Evolutionary conservation across 495 filamentous ascomycete genomes (phyloP), one percentile per base, ranked within the genome.

Genomic region (Clavariopsis aquatica): DNA sequence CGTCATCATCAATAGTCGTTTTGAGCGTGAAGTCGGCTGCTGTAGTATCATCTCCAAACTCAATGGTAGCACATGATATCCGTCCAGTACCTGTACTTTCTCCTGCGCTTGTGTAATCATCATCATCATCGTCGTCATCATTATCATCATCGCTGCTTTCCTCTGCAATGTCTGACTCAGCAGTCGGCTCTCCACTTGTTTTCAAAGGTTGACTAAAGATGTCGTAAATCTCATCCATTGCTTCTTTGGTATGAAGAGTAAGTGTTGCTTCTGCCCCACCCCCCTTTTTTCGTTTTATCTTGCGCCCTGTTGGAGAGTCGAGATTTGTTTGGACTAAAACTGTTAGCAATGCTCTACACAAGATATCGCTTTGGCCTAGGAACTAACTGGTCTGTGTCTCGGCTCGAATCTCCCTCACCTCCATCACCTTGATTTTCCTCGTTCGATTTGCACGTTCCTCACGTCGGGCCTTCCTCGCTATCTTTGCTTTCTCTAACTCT

Each of bases 141-240:
- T 93, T 85, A 54, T 88, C 86, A n/a, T 84, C 83, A 65, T 84
- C 81, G 36, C 79, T 81, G 51, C 77, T 77, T n/a, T 76, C 77
- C 31, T 76, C 76, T 38, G 74, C 79, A 34, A 71, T 73, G 12
- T 81, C 73, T 10, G 52, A 52, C 23, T 71, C 74, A 19, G 78
- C 72, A 31, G 69, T 65, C 2, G 68, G 68, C 15, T 79, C 78
- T 2, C 28, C 60, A 10, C 60, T 19, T 26, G 49, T 62, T 68
- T 90, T 85, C 49, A 96, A 74, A 8, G 95, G 93, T 49, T 95
- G 91, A 70, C 94, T 98, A 77, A 98, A 98, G 43, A 98, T 87
- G 63, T 89, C 91, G 74, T 98, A 96, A 52, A 98, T 97, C 65
- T 98, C 95, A 71, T 98, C 93, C 52, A 92, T 96, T 0, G 94